Base-by-base conservation (phyloP, 352 stramenopile species). In the Elongisporangium undulatum region DNA sequence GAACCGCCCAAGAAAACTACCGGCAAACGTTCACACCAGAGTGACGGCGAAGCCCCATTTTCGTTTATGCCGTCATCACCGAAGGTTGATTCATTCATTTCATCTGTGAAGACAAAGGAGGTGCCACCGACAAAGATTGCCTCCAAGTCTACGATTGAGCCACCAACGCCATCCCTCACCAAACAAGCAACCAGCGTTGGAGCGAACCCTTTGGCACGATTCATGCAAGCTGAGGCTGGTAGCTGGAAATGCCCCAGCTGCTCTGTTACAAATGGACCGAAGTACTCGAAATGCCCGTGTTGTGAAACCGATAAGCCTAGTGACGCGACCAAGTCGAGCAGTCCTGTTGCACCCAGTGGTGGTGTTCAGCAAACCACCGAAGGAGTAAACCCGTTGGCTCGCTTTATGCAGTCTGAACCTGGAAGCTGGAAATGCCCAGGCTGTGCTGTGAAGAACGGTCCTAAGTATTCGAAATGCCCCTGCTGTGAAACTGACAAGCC, bases 201-300 rank as follows among this genome's bases (percentile, higher is more conserved):
- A 51, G 58, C 67, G 29, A 89, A 89, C 52, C 82, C 82, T 21
- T 62, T 88, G 41, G 72, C 74, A 15, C 82, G 71, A 55, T 94
- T 94, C 22, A 74, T 87, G 68, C 71, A 91, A 62, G 6, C 80
- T 51, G 77, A 71, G 9, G 66, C 77, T n/a, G 85, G 83, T 38
- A 85, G 82, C 57, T 95, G 85, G 85, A 92, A 87, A 53, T 95
- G 85, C 24, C 78, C 85, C n/a, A 82, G 68, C 49, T 95, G 85
- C 62, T 71, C 77, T 34, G 85, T 95, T 3, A 74, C 75, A 22
- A 95, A 95, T 50, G 69, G 79, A 21, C 58, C 61, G 5, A 75
- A 69, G 2, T 69, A 76, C 49, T 52, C 60, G 10, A 93, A 95
- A 67, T 95, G 85, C 55, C 85, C 85, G 16, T 95, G 85, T 61